A percentile compares a stretch with the other conserved stretches of the same genome.
phyloP scores from a whole-genome alignment of 352 stramenopile genomes.

The Saprolegnia parasitica region DNA sequence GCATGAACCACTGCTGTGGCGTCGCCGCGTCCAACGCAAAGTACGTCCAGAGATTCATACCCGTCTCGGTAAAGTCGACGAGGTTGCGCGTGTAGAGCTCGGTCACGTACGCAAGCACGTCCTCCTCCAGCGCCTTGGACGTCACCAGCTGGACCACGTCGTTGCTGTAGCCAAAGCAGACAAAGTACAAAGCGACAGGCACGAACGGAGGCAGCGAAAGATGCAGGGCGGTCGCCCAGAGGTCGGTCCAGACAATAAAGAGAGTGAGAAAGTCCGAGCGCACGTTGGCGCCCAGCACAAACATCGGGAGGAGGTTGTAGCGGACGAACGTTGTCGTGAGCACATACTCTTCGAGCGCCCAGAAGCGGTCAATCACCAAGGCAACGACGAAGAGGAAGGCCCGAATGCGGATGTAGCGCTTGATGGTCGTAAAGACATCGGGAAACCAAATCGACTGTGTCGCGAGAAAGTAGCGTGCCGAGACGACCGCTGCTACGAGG shows the following conservation, averaged over 20 bases:
- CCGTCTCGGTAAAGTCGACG: not conserved
- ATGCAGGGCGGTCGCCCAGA: not conserved
- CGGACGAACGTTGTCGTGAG: not conserved
- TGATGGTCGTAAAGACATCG: slow-evolving; percentile 23
- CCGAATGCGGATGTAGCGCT: slow-evolving; percentile 13
- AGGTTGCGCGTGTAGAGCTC: slow-evolving; percentile 1
- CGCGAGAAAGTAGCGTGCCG: not conserved
- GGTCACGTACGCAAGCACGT: not conserved
- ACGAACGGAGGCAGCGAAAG: not conserved
- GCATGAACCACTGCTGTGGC: slow-evolving; percentile 10
- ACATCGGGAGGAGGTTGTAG: slow-evolving; percentile 14
- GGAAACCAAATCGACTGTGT: not conserved
- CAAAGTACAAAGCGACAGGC: not conserved
- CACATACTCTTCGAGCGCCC: slow-evolving; percentile 11
- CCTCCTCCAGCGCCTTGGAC: not conserved
- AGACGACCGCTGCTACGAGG: not conserved
- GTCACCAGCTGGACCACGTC: not conserved
- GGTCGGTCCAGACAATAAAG: slow-evolving; percentile 20
- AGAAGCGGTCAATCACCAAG: slow-evolving; percentile 1
- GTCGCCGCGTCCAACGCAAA: not conserved
- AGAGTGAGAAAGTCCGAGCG: slow-evolving; percentile 13
- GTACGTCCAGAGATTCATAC: slow-evolving; percentile 21
- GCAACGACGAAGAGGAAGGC: not conserved
- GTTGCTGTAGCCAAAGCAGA: not conserved
- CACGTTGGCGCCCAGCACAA: not conserved